Evolutionary conservation across 805 yeast genomes (phyloP).

Genomic region (Brettanomyces bruxellensis): DNA sequence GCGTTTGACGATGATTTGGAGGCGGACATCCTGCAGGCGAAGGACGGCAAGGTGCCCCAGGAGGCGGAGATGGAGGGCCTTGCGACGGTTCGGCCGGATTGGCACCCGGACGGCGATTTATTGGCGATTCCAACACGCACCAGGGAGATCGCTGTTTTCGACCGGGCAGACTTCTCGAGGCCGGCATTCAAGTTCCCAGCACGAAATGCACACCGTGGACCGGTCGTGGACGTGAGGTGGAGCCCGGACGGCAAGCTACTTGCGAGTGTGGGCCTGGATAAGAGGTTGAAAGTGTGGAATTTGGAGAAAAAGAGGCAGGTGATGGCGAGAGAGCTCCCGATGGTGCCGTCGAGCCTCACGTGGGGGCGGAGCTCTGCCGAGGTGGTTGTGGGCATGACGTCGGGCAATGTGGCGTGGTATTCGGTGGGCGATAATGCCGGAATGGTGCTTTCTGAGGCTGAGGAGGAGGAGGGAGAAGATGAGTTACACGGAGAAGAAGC

Average conservation of each 20-base stretch:
- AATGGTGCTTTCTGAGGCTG: slow-evolving; percentile 2
- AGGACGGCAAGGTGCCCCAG: slow-evolving; percentile 18
- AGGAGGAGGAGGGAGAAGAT: slow-evolving; percentile 5
- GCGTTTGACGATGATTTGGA: slow-evolving; percentile 14
- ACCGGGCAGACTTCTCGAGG: slow-evolving; percentile 26
- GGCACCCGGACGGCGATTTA: slow-evolving; percentile 66
- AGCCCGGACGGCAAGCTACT: slow-evolving; percentile 53
- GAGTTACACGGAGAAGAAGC: slow-evolving; percentile 12
- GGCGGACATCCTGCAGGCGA: slow-evolving; percentile 3
- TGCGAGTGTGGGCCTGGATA: slow-evolving; percentile 50
- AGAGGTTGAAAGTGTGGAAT: slow-evolving; percentile 50
- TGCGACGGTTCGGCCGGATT: slow-evolving; percentile 43
- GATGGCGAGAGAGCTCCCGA: slow-evolving; percentile 19
- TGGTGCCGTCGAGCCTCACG: slow-evolving; percentile 17
- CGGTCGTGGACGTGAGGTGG: slow-evolving; percentile 45
- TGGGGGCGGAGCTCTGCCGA: slow-evolving; percentile 23
- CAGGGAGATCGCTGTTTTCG: slow-evolving; percentile 36
- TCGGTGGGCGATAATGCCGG: slow-evolving; percentile 1
- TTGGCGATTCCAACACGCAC: slow-evolving; percentile 57
- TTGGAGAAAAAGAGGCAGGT: slow-evolving; percentile 27
- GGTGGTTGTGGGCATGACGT: slow-evolving; percentile 33
- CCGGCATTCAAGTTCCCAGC: slow-evolving; percentile 11
- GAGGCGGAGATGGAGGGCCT: slow-evolving; percentile 7
- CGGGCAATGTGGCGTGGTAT: slow-evolving; percentile 29
- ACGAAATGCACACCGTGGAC: slow-evolving; percentile 19